phyloP scores from a whole-genome alignment of 148 eudicot species.

The Heliamphora exappendiculata region DNA sequence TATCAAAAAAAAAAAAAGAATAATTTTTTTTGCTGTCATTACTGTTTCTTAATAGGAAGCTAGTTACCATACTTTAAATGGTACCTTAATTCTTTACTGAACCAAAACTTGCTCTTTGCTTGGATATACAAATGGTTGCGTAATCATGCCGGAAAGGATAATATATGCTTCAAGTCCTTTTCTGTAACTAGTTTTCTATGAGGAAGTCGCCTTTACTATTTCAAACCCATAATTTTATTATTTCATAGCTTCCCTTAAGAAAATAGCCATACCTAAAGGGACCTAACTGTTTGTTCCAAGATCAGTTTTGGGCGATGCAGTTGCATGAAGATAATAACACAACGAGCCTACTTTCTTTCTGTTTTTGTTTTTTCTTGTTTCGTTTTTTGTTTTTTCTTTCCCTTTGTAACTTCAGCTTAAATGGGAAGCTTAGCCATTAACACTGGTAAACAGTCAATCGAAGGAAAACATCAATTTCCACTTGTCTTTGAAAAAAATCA shows the following conservation, averaged over 20 bases:
- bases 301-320: not conserved
- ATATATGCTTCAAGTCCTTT: not conserved
- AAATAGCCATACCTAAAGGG: not conserved
- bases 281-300: not conserved
- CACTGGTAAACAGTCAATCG: not conserved
- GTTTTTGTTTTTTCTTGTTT: too few relatives aligned
- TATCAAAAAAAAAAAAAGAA: too few relatives aligned
- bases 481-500: not conserved
- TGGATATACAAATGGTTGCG: not conserved
- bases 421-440: not conserved
- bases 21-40: too few relatives aligned
- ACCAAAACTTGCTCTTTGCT: not conserved
- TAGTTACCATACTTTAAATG: not conserved
- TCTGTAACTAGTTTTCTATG: not conserved
- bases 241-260: not conserved
- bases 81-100: not conserved
- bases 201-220: not conserved
- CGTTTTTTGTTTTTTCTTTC: too few relatives aligned
- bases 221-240: not conserved
- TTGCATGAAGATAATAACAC: not conserved
- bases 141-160: not conserved
- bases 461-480: not conserved
- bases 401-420: not conserved
- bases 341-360: not conserved
- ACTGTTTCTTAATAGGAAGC: not conserved